Base-by-base conservation (phyloP, 192 early-diverging fungal genomes). In the Coemansia sp. region DNA sequence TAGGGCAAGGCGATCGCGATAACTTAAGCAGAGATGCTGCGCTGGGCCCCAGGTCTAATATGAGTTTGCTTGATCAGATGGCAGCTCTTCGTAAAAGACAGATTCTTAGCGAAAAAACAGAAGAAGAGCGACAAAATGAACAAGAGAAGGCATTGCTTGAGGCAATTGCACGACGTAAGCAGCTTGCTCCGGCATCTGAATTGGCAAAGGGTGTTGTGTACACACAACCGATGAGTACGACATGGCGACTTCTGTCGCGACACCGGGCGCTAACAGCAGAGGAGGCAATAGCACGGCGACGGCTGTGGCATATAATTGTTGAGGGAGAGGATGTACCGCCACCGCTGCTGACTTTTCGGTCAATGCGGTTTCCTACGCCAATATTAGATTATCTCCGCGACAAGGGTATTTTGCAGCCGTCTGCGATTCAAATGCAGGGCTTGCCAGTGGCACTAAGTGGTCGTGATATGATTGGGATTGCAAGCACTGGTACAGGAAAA, bases 361-460 rank as follows among this genome's bases (percentile, higher is more conserved):
- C 90, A 36, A 97, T 97, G 96, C 87, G 92, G 50, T 86, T 97
- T 22, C 95, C 95, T 1, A 60, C 82, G 27, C 80, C 89, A 6
- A 86, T 98, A 33, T 58, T 97, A 53, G 80, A 88, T 14, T 92
- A 94, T 61, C 83, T 98, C 27, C 84, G 87, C 65, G 72, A 76
- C 6, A 95, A 95, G 66, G 87, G 86, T 5, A 98, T 98, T 57
- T 70, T 84, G n/a, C 81, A 86, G 57, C 96, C 96, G 8, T 95
- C 96, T 24, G 94, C 95, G 10, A 98, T 98, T 85, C 95, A 98
- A 75, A 87, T 97, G 64, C 94, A 97, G 68, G 96, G 96, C n/a
- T 67, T 98, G 39, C 96, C 96, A 1, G 93, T 93, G 1, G 93
- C 89, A 6, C 75, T 98, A 11, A 83, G 88, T 24, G 96, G 96